Conservation (phyloP, 2,329 filamentous ascomycete species). For the Ascochyta pisi region DNA sequence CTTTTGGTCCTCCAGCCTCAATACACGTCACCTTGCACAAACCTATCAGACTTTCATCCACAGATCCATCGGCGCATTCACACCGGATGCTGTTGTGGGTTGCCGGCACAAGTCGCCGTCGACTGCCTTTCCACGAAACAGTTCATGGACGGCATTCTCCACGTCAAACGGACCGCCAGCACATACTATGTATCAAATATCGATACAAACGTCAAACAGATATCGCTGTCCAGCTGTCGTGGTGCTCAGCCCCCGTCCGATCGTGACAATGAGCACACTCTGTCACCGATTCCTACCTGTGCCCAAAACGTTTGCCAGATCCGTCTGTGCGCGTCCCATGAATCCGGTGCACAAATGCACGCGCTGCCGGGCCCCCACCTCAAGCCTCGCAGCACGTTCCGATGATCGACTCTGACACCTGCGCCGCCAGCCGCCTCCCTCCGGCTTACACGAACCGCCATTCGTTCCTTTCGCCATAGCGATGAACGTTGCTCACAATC, state of each 20-base stretch:
- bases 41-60: not conserved
- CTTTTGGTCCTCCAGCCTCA: not conserved
- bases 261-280: constrained; percentile 10
- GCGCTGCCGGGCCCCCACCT: constrained; percentile 38
- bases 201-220: not conserved
- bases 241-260: not conserved
- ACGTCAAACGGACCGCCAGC: not conserved
- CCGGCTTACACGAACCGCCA: constrained; percentile 10
- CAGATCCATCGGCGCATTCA: constrained; percentile 4
- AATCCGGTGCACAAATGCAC: constrained; percentile 28
- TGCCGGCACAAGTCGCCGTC: constrained; percentile 12
- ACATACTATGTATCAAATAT: too few relatives aligned
- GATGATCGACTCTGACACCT: constrained; percentile 23
- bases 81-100: constrained; percentile 8
- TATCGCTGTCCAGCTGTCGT: not conserved
- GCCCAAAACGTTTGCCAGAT: constrained; percentile 33
- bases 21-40: constrained; percentile 22
- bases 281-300: constrained; percentile 14
- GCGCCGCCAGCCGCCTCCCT: constrained; percentile 7
- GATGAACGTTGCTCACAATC: not conserved
- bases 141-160: not conserved
- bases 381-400: constrained; percentile 36
- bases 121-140: constrained; percentile 3
- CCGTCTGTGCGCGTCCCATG: constrained; percentile 44
- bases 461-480: not conserved